Evolutionary conservation across 345 rosid genomes (phyloP), one percentile per base, ranked within the genome.

Genomic region (Turritis glabra): DNA sequence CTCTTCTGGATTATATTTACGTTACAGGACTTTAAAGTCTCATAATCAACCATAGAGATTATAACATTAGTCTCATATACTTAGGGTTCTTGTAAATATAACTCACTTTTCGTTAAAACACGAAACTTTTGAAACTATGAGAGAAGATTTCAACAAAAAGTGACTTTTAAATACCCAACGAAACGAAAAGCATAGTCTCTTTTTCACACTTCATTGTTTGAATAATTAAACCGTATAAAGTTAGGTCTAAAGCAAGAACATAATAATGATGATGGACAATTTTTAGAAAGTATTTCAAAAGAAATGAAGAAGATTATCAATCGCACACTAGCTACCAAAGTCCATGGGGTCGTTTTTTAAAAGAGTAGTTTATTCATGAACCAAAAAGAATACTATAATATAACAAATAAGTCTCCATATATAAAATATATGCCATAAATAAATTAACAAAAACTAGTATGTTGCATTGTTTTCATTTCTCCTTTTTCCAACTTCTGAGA

Each of bases 111-210:
- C 17, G 4, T 44, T 30, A 33, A 25, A 33, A 65, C 48, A 38
- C 13, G 52, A 12, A 38, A 22, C 22, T 38, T 40, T 40, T 51
- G 55, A n/a, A n/a, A n/a, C n/a, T n/a, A n/a, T n/a, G n/a, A n/a
- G n/a, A 68, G 61, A 67, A 66, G 40, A 43, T 26, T 26, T 84
- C 69, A 75, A 67, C 69, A 74, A 82, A 73, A 74, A 67, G 26
- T 68, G 26, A 72, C 46, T 83, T 81, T 80, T 77, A 50, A 27
- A 66, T 37, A 66, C 67, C 55, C 21, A 68, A 68, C 23, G 23
- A 60, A 68, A 50, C n/a, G 47, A 75, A 75, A 75, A 67, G 69
- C 69, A 48, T 48, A n/a, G 19, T 75, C 44, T 59, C 67, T 60
- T 67, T 67, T 53, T 22, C 74, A 38, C 74, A 76, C 57, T 68